A percentile compares a stretch with the other conserved stretches of the same genome.
These are phyloP conservation scores for Asclepias syriaca DNA, from an alignment of 257 asterid genomes.

Conservation along the genomic window DNA sequence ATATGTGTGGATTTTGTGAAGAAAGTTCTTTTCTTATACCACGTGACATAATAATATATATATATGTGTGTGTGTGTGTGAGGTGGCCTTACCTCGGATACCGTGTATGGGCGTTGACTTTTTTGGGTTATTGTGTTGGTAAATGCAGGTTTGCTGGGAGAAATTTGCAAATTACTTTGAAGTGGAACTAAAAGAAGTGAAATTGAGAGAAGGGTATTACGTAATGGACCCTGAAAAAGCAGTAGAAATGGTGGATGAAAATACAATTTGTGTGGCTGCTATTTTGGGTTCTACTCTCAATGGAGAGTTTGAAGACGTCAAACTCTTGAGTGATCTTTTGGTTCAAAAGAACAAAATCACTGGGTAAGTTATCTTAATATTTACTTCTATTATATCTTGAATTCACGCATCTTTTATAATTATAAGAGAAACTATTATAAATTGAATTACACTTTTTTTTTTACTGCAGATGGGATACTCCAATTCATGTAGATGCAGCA, in stretches of 20 bases:
- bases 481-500: constrained; percentile 41
- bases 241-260: constrained; percentile 28
- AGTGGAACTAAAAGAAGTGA: constrained; percentile 30
- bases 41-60: no score
- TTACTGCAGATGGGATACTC: constrained; percentile 33
- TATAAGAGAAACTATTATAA: no score
- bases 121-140: not conserved
- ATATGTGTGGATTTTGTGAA: no score
- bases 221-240: constrained; percentile 28
- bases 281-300: constrained; percentile 34
- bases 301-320: constrained; percentile 36
- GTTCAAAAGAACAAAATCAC: constrained; percentile 24
- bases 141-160: constrained; percentile 34
- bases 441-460: no score
- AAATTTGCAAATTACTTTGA: constrained; percentile 35
- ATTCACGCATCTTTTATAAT: no score
- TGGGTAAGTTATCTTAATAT: no score
- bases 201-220: constrained; percentile 26
- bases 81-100: no score
- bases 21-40: no score
- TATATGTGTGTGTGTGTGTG: no score
- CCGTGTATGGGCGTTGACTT: no score
- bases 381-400: no score
- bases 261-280: constrained; percentile 33
- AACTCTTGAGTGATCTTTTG: constrained; percentile 26